A percentile compares a stretch with the other conserved stretches of the same genome.
Evolutionary conservation across 495 filamentous ascomycete genomes (phyloP).

Genomic region (Neurospora sp.): DNA sequence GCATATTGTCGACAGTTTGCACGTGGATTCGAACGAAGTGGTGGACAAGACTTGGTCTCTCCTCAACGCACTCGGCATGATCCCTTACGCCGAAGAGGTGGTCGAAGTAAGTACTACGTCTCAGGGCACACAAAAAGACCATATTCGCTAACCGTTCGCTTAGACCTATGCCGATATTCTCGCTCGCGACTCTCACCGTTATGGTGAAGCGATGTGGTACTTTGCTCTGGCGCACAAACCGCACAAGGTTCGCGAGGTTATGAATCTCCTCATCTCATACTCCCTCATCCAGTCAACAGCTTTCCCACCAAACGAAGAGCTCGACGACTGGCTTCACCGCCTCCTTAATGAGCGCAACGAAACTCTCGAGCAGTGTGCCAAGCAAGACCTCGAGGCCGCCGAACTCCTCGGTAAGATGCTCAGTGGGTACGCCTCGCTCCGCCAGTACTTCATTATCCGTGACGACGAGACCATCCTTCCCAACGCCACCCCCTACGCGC

Average conservation of each 20-base stretch:
- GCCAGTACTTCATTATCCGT: slow-evolving; percentile 78
- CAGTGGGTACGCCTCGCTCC: slow-evolving; percentile 82
- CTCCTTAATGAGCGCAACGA: slow-evolving; percentile 58
- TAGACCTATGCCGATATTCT: slow-evolving; percentile 72
- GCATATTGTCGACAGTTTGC: slow-evolving; percentile 52
- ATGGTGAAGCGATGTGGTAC: slow-evolving; percentile 75
- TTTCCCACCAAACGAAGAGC: slow-evolving; percentile 55
- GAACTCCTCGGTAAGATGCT: slow-evolving; percentile 69
- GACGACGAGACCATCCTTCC: slow-evolving; percentile 40
- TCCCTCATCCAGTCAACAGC: slow-evolving; percentile 74
- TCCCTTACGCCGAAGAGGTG: slow-evolving; percentile 57
- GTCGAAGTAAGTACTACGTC: slow-evolving; percentile 55
- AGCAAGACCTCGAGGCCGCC: slow-evolving; percentile 65
- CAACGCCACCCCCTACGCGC: slow-evolving; percentile 29
- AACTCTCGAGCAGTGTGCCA: slow-evolving; percentile 53
- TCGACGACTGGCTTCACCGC: slow-evolving; percentile 56
- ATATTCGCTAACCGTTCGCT: slow-evolving; percentile 13
- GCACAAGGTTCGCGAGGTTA: slow-evolving; percentile 66
- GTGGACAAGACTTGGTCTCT: slow-evolving; percentile 68
- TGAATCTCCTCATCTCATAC: slow-evolving; percentile 77
- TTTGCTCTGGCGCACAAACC: slow-evolving; percentile 69
- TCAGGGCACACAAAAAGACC: slow-evolving; percentile 3
- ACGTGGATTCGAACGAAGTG: slow-evolving; percentile 51
- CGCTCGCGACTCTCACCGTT: slow-evolving; percentile 53
- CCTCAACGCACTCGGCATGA: slow-evolving; percentile 60